These are phyloP conservation scores for Carpinus viminea DNA, from an alignment of 306 rosid species.

Conservation along the genomic window DNA sequence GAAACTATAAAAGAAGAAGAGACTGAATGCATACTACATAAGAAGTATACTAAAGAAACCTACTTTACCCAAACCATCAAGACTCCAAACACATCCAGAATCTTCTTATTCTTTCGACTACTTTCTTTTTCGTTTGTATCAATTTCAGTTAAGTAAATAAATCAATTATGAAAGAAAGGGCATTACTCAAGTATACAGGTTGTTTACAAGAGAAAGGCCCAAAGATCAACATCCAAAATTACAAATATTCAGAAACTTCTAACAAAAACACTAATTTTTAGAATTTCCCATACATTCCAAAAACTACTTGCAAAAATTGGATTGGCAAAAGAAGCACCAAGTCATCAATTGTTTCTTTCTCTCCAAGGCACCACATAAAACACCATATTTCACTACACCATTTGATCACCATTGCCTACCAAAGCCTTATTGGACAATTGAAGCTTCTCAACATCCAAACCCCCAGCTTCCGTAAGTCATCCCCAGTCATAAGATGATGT, in stretches of 20 bases:
- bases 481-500: too few species aligned
- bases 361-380: not conserved
- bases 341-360: not conserved
- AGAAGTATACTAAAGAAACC: not conserved
- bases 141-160: not conserved
- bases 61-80: not conserved
- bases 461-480: too few species aligned
- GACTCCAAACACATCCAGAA: conserved; percentile 1
- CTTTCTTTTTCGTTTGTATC: not conserved
- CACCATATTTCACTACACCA: not conserved
- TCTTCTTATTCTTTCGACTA: not conserved
- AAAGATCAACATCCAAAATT: not conserved
- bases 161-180: not conserved
- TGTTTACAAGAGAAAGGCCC: not conserved
- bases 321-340: not conserved
- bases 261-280: not conserved
- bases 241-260: not conserved
- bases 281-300: not conserved
- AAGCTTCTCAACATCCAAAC: too few species aligned
- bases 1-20: not conserved
- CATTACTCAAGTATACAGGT: not conserved
- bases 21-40: not conserved
- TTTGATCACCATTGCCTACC: too few species aligned
- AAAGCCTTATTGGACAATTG: too few species aligned
- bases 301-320: not conserved